Percentiles rank a stretch among this genome's conserved stretches.
Conservation (phyloP, 2,329 filamentous ascomycete genomes). For the Fusarium scirpi region DNA sequence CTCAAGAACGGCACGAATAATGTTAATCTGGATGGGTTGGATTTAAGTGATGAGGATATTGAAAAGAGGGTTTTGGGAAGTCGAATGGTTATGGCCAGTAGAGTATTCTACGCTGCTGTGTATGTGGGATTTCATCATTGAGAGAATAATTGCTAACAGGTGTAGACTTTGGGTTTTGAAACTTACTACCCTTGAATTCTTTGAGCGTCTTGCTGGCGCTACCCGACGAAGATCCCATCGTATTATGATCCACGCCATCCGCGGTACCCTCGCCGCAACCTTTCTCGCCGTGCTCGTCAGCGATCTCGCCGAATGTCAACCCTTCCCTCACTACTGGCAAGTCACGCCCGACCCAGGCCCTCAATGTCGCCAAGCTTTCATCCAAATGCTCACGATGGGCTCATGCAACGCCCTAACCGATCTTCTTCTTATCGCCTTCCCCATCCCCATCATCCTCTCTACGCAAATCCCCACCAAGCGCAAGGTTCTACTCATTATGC, state of each 20-base stretch:
- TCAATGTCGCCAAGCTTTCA: slow-evolving; percentile 84
- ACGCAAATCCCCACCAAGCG: slow-evolving; percentile 79
- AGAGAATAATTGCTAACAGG: slow-evolving; percentile 16
- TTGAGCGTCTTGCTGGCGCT: slow-evolving; percentile 82
- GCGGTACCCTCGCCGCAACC: slow-evolving; percentile 77
- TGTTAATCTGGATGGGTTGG: slow-evolving; percentile 60
- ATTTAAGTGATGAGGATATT: slow-evolving; percentile 53
- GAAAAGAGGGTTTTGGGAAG: slow-evolving; percentile 76
- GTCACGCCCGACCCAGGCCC: slow-evolving; percentile 83
- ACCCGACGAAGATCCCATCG: slow-evolving; percentile 83
- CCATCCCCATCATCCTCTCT: slow-evolving; percentile 85
- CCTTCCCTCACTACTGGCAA: slow-evolving; percentile 79
- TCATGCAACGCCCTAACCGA: slow-evolving; percentile 86
- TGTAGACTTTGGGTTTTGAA: slow-evolving; percentile 88
- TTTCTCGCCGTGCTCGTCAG: slow-evolving; percentile 83
- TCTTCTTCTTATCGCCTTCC: slow-evolving; percentile 83
- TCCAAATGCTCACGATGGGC: slow-evolving; percentile 87
- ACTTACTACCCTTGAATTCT: slow-evolving; percentile 87
- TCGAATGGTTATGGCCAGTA: slow-evolving; percentile 79
- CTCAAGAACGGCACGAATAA: slow-evolving; percentile 93
- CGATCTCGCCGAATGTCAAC: slow-evolving; percentile 83
- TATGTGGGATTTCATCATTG: slow-evolving; percentile 59
- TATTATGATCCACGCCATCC: slow-evolving; percentile 74
- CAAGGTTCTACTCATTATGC: slow-evolving; percentile 79
- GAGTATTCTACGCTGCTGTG: slow-evolving; percentile 88